Conservation (phyloP, 495 filamentous ascomycete genomes). For the Apodospora peruviana region DNA sequence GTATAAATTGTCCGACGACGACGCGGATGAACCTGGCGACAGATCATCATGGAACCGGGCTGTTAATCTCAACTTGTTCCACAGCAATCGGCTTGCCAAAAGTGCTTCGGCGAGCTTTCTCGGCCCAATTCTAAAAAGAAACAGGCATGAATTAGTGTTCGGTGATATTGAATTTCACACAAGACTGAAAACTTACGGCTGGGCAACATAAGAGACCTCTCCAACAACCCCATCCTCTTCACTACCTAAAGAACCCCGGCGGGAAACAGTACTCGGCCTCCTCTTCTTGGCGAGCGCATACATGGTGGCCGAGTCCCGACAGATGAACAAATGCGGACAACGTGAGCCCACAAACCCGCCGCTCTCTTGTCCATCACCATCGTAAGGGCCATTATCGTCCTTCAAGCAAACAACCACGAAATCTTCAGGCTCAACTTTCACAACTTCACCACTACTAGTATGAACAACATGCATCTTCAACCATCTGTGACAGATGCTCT, state of each 20-base stretch:
- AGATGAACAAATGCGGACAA: conserved; percentile 9
- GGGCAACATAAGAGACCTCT: conserved; percentile 19
- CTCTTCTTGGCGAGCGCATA: conserved; percentile 19
- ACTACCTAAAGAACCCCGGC: conserved; percentile 25
- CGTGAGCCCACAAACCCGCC: not conserved
- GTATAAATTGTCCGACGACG: no score
- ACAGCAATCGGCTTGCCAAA: not conserved
- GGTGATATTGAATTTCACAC: no score
- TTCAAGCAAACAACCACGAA: no score
- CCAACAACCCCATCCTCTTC: not conserved
- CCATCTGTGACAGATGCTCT: conserved; percentile 22
- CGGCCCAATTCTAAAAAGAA: conserved; percentile 42
- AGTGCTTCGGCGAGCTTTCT: conserved; percentile 58
- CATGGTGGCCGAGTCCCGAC: conserved; percentile 6
- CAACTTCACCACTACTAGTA: no score
- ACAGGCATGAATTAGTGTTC: not conserved
- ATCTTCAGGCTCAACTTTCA: no score
- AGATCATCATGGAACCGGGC: no score
- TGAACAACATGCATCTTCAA: conserved; percentile 20
- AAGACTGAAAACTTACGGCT: conserved; percentile 26
- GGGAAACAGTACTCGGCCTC: conserved; percentile 12
- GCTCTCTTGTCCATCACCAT: not conserved
- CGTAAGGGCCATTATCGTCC: not conserved
- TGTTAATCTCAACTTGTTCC: no score
- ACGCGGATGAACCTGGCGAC: no score